These are phyloP conservation scores for Fusarium algeriense DNA, from an alignment of 2,329 filamentous ascomycete genomes.

Conservation along the genomic window DNA sequence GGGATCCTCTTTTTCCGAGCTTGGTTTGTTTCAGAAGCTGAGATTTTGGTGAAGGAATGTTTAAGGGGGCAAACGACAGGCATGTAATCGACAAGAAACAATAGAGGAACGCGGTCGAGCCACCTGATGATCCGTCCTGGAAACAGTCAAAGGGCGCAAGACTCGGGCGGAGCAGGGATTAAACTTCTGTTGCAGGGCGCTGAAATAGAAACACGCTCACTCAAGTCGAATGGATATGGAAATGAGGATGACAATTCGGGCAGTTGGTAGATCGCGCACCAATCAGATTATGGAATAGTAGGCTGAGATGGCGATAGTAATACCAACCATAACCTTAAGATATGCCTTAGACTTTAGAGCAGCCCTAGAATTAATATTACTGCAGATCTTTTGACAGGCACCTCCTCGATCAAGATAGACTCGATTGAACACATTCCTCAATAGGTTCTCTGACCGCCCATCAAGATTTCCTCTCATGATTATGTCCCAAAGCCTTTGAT, in stretches of 20 bases:
- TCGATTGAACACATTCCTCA: not conserved
- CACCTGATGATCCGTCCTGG: constrained; percentile 39
- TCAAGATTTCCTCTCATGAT: not conserved
- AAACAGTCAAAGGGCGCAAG: constrained; percentile 43
- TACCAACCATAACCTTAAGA: not conserved
- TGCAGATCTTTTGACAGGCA: constrained; percentile 5
- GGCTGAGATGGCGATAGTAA: not conserved
- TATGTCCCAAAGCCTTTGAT: not conserved
- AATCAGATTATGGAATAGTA: constrained; percentile 16
- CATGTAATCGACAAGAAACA: constrained; percentile 30
- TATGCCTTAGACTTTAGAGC: not conserved
- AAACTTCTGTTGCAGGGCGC: constrained; percentile 40
- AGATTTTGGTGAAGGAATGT: constrained; percentile 22
- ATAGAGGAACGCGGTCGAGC: constrained; percentile 35
- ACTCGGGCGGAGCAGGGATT: constrained; percentile 43
- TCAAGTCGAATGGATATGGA: constrained; percentile 8
- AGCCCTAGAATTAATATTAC: not conserved
- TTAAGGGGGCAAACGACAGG: constrained; percentile 13
- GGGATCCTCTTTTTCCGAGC: constrained; percentile 36
- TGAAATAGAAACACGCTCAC: constrained; percentile 7
- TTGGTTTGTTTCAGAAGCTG: constrained; percentile 45
- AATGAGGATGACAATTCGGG: constrained; percentile 16
- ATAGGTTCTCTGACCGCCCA: not conserved
- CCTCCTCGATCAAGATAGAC: constrained; percentile 1
- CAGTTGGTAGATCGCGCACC: not conserved